Evolutionary conservation across 805 yeast species (phyloP).

Genomic region (Blastobotrys parvus): DNA sequence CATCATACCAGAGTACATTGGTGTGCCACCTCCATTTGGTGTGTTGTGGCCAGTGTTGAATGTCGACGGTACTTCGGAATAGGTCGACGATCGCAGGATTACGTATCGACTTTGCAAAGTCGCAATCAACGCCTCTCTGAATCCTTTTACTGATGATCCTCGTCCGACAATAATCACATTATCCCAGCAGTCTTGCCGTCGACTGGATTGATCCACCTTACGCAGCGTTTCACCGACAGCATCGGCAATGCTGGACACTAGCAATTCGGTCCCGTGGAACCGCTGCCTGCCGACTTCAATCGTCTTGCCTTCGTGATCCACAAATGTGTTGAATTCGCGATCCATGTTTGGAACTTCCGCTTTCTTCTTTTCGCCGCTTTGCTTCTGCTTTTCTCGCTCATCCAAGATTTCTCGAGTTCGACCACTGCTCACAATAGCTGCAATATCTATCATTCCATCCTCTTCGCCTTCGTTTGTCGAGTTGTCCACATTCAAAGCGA

Average conservation of each 20-base stretch:
- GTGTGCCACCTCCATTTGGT: slow-evolving; percentile 19
- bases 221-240: slow-evolving; percentile 45
- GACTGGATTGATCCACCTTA: slow-evolving; percentile 57
- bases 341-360: slow-evolving; percentile 48
- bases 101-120: slow-evolving; percentile 50
- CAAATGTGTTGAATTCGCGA: slow-evolving; percentile 61
- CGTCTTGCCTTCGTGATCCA: slow-evolving; percentile 47
- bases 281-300: slow-evolving; percentile 82
- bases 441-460: slow-evolving; percentile 79
- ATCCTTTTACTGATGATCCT: slow-evolving; percentile 68
- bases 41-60: slow-evolving; percentile 27
- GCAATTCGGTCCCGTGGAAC: slow-evolving; percentile 64
- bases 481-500: slow-evolving; percentile 37
- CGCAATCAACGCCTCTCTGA: slow-evolving; percentile 58
- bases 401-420: slow-evolving; percentile 63
- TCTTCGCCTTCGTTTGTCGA: slow-evolving; percentile 49
- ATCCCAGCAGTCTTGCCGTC: slow-evolving; percentile 78
- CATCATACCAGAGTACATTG: slow-evolving; percentile 6
- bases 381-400: slow-evolving; percentile 46
- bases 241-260: slow-evolving; percentile 48
- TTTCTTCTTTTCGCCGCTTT: slow-evolving; percentile 30
- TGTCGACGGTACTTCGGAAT: slow-evolving; percentile 31
- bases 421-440: slow-evolving; percentile 76
- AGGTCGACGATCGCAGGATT: slow-evolving; percentile 31
- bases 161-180: slow-evolving; percentile 73